Evolutionary conservation across 2,329 filamentous ascomycete genomes (phyloP).

Genomic region (Paraphaeosphaeria sporulosa): DNA sequence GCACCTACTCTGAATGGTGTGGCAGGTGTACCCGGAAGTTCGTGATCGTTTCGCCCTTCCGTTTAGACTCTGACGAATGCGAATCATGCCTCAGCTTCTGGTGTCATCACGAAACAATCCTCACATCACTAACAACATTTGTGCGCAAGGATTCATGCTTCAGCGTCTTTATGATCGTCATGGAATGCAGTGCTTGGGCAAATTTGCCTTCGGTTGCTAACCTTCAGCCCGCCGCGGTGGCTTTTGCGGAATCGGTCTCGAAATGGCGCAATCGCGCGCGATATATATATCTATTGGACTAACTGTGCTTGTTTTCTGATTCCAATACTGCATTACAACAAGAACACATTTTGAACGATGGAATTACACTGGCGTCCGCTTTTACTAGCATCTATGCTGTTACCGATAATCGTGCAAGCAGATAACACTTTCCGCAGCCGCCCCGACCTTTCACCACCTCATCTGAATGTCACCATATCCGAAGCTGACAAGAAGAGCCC

Average conservation of each 20-base stretch:
- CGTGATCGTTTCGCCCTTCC: too few relatives aligned
- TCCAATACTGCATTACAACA: background rate
- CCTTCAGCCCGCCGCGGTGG: background rate
- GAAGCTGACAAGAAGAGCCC: background rate
- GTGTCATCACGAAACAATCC: too few relatives aligned
- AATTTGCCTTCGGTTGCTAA: background rate
- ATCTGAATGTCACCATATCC: background rate
- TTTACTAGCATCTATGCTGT: background rate
- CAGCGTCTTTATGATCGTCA: background rate
- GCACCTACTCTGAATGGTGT: too few relatives aligned
- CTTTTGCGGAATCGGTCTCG: background rate
- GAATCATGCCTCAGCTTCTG: too few relatives aligned
- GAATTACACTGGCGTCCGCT: background rate
- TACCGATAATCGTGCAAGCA: background rate
- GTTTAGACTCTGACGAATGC: too few relatives aligned
- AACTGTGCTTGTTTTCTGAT: too few relatives aligned
- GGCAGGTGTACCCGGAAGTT: too few relatives aligned
- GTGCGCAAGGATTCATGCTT: background rate
- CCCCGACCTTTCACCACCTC: slow-evolving; percentile 1
- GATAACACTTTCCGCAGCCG: background rate
- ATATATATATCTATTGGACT: background rate
- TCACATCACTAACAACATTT: too few relatives aligned
- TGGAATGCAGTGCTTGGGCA: too few relatives aligned
- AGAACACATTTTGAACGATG: background rate
- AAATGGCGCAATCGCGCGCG: background rate